These are phyloP conservation scores for Lipomyces mesembrius DNA, from an alignment of 805 yeast genomes.

Conservation along the genomic window DNA sequence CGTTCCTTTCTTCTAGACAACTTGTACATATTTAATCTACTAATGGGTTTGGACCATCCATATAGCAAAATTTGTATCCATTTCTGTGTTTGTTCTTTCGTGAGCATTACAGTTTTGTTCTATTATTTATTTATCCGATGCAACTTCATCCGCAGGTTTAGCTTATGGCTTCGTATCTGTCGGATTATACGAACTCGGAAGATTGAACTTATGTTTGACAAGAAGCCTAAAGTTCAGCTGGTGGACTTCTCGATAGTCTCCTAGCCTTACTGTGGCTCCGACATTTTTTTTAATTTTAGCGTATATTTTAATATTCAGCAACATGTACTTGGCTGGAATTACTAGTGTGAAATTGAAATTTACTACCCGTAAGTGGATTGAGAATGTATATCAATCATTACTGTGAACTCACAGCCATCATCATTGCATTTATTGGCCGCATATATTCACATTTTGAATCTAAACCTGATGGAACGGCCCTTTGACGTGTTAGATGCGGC, in stretches of 20 bases:
- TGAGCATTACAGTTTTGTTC: not conserved
- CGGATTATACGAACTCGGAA: slow-evolving; percentile 35
- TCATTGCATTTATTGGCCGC: no score
- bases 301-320: not conserved
- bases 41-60: not conserved
- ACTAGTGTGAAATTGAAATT: no score
- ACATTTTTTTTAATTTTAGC: not conserved
- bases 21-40: not conserved
- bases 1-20: not conserved
- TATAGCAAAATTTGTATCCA: not conserved
- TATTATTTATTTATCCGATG: slow-evolving; percentile 10
- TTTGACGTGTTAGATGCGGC: no score
- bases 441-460: no score
- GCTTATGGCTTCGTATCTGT: slow-evolving; percentile 9
- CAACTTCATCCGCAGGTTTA: slow-evolving; percentile 32
- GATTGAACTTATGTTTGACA: slow-evolving; percentile 7
- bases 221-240: slow-evolving; percentile 32
- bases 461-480: no score
- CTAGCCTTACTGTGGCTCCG: slow-evolving; percentile 23
- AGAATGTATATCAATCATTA: not conserved
- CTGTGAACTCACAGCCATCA: no score
- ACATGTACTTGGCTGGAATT: not conserved
- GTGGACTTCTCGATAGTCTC: slow-evolving; percentile 5
- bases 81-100: not conserved
- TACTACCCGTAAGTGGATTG: not conserved